These are phyloP conservation scores for Rosa lucieae DNA, from an alignment of 306 rosid genomes.

Conservation along the genomic window DNA sequence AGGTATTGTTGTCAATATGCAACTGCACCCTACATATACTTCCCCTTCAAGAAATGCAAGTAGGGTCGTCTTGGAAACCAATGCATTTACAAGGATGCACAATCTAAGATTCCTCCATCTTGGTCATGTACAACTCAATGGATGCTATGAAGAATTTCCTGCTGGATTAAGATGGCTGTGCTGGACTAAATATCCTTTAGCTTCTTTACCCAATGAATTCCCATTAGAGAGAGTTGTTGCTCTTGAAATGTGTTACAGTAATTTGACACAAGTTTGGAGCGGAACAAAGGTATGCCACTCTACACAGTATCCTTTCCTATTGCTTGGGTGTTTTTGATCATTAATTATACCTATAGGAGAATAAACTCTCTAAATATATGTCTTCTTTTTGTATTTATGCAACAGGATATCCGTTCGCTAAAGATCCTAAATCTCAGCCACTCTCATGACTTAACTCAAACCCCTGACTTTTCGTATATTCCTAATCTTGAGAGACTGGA, in stretches of 20 bases:
- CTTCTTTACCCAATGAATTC: constrained; percentile 2
- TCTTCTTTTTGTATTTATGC: background rate
- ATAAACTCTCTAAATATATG: background rate
- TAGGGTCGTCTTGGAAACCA: background rate
- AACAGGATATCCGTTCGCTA: background rate
- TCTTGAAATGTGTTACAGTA: constrained; percentile 18
- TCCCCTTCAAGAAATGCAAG: background rate
- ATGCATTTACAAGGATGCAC: constrained; percentile 2
- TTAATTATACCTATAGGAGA: too few relatives aligned
- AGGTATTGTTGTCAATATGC: background rate
- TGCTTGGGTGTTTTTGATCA: too few relatives aligned
- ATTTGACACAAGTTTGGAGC: background rate
- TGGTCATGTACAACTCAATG: background rate
- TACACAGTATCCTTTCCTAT: background rate
- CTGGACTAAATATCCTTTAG: constrained; percentile 6
- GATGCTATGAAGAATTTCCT: constrained; percentile 9
- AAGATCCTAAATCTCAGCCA: constrained; percentile 21
- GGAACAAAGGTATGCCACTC: background rate
- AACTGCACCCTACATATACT: background rate
- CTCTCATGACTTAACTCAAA: background rate
- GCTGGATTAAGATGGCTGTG: constrained; percentile 1
- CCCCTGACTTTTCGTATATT: background rate
- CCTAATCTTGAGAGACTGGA: constrained; percentile 13
- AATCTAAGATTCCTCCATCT: constrained; percentile 1
- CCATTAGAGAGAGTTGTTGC: constrained; percentile 3